Base-by-base conservation (phyloP, 1,284 basidiomycete species). In the Schizophyllum commune region DNA sequence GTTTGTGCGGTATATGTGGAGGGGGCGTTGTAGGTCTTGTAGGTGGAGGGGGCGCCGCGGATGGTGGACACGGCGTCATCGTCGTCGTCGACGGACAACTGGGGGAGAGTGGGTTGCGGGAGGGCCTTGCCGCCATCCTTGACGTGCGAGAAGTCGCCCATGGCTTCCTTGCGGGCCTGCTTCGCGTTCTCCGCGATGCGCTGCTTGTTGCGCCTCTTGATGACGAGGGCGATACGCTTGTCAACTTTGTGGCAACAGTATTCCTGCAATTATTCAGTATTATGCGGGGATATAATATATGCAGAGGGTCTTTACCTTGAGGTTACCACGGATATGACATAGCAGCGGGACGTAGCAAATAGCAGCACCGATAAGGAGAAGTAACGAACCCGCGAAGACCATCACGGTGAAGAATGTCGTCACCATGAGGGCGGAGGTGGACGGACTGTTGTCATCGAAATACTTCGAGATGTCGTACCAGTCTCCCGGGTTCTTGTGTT, bases 191-290 rank as follows among this genome's bases (percentile, higher is more conserved):
- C 89, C 6, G 84, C 86, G 52, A 94, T 79, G 51, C 96, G 88
- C 69, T 94, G 88, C 72, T 92, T 92, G 70, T 92, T 91, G 74
- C 91, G 91, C 68, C 91, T 88, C 73, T 93, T 94, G 79, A 99
- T 95, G 64, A 98, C 87, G 71, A 91, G 92, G 61, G 88, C 84
- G 68, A 99, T 98, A 67, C 96, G 91, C 88, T 97, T 98, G 78
- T 98, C 96, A 60, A 98, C 94, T 77, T 98, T 98, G 79, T 98
- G 94, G 75, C 96, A 98, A 74, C 93, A 94, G 76, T 97, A 98
- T 82, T 98, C 96, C 87, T 96, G 72, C 39, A 7, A 21, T 27
- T 34, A 33, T 56, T 21, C 34, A 56, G 1, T 17, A 22, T 9
- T 7, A 56, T 34, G 7, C 27, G 27, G 27, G 17, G 32, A 53